Evolutionary conservation across 2,329 filamentous ascomycete genomes (phyloP), one percentile per base, ranked within the genome.

Genomic region (Didymellaceae sp.): DNA sequence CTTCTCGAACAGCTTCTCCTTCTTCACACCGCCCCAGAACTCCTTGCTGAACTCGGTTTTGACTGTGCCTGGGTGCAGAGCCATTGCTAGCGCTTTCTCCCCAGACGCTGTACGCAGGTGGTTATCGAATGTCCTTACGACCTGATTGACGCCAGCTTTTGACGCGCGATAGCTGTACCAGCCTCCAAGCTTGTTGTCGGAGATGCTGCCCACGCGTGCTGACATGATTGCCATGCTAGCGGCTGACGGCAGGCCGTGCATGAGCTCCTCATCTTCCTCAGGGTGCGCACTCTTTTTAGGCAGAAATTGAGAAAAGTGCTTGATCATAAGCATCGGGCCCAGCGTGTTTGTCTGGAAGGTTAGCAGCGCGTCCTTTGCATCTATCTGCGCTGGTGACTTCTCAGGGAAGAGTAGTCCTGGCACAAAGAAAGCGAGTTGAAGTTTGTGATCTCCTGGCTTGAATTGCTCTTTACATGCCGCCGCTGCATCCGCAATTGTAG

Each of bases 91-190:
- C 0, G 87, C 88, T 42, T 82, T 84, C 0, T 82, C 80, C 0
- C 80, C 84, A 51, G 81, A 80, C 32, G 80, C 78, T 4, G 80
- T 76, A 26, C 73, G 72, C 24, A 94, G 73, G 65, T 86, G 82
- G 21, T 88, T 79, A 68, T 94, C 90, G 54, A 91, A 85, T 6
- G 82, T 87, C 73, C 86, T 89, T 6, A 84, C 83, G 10, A 91
- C 50, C 64, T 86, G 86, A 57, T 86, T 90, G 3, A 93, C 84
- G 2, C 81, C 89, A 0, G 89, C 84, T 72, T 94, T 95, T 44
- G 83, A 87, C 6, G 87, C 83, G 11, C 90, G 85, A 71, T 94
- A 94, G 47, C 81, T 85, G 71, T 91, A 95, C 90, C 90, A 94
- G 0, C 90, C 90, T 2, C 90, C 90, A 0, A 86, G 77, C 2